Percentiles rank a stretch among this genome's conserved stretches.
phyloP scores from a whole-genome alignment of 345 rosid species.

The Euphorbia peplus region DNA sequence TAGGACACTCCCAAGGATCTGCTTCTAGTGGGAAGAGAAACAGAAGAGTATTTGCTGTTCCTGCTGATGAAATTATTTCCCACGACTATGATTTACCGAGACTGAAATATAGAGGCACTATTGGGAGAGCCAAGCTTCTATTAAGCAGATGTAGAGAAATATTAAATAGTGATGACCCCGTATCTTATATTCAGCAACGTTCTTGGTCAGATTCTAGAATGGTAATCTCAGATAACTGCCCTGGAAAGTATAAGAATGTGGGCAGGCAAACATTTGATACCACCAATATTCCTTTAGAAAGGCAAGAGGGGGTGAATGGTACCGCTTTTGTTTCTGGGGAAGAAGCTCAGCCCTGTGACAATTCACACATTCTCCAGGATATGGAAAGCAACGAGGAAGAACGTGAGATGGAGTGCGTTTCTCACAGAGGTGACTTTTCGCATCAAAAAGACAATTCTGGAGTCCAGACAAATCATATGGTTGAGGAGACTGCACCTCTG shows the following conservation, averaged over 20 bases:
- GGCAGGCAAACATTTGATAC: constrained; percentile 16
- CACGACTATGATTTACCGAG: constrained; percentile 15
- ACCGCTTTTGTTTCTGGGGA: constrained; percentile 15
- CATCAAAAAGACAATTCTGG: constrained; percentile 19
- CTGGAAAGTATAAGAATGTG: constrained; percentile 10
- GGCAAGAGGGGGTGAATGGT: constrained; percentile 27
- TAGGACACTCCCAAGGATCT: constrained; percentile 48
- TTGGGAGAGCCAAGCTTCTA: constrained; percentile 41
- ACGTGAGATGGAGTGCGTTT: constrained; percentile 15
- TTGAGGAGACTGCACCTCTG: constrained; percentile 20
- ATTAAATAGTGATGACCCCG: constrained; percentile 55
- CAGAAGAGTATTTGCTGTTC: constrained; percentile 69
- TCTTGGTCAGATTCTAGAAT: constrained; percentile 26
- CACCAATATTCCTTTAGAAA: constrained; percentile 15
- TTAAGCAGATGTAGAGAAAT: constrained; percentile 52
- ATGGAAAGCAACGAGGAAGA: background rate
- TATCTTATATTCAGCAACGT: constrained; percentile 44
- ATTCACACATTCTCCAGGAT: constrained; percentile 6
- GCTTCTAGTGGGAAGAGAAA: constrained; percentile 55
- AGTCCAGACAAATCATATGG: constrained; percentile 16
- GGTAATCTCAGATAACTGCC: constrained; percentile 18
- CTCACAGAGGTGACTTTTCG: constrained; percentile 18
- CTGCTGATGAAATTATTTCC: constrained; percentile 30
- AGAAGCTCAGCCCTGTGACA: constrained; percentile 19
- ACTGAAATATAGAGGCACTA: constrained; percentile 25